Conservation (phyloP, 257 asterid genomes). For the Nemophila menziesii region DNA sequence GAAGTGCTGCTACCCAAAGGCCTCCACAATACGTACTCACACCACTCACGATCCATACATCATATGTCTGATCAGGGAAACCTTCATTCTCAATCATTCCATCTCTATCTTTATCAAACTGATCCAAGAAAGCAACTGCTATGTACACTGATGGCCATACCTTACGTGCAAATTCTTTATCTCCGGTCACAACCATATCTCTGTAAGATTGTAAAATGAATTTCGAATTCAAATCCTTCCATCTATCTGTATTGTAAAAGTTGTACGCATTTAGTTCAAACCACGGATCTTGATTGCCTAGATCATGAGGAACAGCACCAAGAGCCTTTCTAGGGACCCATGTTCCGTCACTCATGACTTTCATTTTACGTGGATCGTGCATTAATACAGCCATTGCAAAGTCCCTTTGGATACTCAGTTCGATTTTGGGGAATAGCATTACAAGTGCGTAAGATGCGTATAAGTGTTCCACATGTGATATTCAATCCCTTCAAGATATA, state of each 20-base stretch:
- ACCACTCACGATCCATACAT: conserved; percentile 82
- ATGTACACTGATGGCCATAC: conserved; percentile 92
- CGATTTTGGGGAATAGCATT: conserved; percentile 75
- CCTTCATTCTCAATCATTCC: conserved; percentile 98
- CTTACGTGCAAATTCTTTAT: conserved; percentile 52
- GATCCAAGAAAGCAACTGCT: conserved; percentile 93
- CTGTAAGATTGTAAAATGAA: conserved; percentile 87
- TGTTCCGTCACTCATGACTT: conserved; percentile 55
- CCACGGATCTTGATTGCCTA: conserved; percentile 94
- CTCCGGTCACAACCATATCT: conserved; percentile 72
- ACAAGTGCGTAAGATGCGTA: conserved; percentile 65
- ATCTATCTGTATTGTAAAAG: conserved; percentile 70
- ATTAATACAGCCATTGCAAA: conserved; percentile 87
- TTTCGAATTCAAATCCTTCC: conserved; percentile 95
- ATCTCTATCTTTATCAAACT: conserved; percentile 90
- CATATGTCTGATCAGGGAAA: conserved; percentile 91
- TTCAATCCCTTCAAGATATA: conserved; percentile 90
- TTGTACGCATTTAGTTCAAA: conserved; percentile 71
- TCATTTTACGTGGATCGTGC: conserved; percentile 75
- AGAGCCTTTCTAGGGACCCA: conserved; percentile 58
- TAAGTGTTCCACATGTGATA: conserved; percentile 88
- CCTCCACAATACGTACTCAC: conserved; percentile 98
- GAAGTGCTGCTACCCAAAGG: conserved; percentile 92
- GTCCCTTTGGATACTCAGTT: conserved; percentile 88
- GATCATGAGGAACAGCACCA: conserved; percentile 96